Evolutionary conservation across 2,329 filamentous ascomycete species (phyloP), one percentile per base, ranked within the genome.

Genomic region (Aspergillus jensenii): DNA sequence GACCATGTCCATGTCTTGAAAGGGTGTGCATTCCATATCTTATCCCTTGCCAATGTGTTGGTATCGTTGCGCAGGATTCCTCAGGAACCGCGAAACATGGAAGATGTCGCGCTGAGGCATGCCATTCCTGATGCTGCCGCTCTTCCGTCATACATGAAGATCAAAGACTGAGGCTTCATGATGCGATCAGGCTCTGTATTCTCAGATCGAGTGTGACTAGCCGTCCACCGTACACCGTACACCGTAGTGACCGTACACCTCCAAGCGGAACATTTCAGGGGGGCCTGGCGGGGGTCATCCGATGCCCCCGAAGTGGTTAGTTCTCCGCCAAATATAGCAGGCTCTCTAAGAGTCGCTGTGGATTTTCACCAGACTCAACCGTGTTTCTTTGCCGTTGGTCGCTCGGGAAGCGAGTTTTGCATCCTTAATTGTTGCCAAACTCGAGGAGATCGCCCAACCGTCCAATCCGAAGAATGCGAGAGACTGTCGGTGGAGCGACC

Each of bases 261-360:
- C 27, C 27, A 31, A 8, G 9, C 27, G 43, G 41, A 58, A 47
- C 46, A 52, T 61, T 60, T 61, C 61, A 65, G 62, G 64, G 64
- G 60, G 64, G 56, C 61, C 40, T 43, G n/a, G 40, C 27, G 45
- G 63, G 59, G 63, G 61, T 53, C 43, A 52, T 54, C 55, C 52
- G 55, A 51, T 52, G n/a, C 27, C 40, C 43, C 59, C 45, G 39
- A 44, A 52, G 48, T 17, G 35, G 52, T 44, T 56, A 56, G 27
- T 14, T n/a, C 52, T 44, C 37, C 58, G 54, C 62, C 63, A 63
- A 63, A 67, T 63, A 67, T 66, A 66, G 59, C 58, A 59, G 61
- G 59, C 61, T 8, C 48, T 31, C 27, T 31, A 31, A 31, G 27
- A 31, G 9, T 9, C 8, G 11, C 23, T 15, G 44, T 41, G 52